phyloP scores from a whole-genome alignment of 768 basidiomycete species.

The Lactarius psammicola region DNA sequence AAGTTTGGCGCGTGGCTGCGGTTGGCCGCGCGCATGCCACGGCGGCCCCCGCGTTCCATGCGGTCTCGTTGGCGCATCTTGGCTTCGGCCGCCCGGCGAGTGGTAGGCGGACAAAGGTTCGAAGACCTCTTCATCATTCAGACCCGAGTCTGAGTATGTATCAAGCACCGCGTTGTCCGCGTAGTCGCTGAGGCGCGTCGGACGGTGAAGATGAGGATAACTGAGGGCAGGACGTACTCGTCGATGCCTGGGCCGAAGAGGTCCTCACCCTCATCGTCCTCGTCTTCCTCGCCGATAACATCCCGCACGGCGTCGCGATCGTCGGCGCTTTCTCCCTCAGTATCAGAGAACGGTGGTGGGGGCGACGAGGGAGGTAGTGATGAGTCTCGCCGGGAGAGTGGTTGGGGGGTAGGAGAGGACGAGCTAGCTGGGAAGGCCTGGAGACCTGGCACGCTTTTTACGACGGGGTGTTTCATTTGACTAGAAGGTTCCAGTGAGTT shows the following conservation, averaged over 20 bases:
- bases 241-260: conserved; percentile 81
- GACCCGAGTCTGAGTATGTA: conserved; percentile 79
- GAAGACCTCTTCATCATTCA: conserved; percentile 78
- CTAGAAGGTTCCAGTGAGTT: conserved; percentile 1
- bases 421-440: conserved; percentile 31
- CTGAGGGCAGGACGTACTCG: conserved; percentile 48
- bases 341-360: conserved; percentile 80
- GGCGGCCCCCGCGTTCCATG: conserved; percentile 59
- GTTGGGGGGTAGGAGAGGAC: conserved; percentile 46
- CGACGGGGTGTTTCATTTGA: conserved; percentile 29
- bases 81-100: conserved; percentile 78
- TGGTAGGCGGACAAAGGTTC: conserved; percentile 64
- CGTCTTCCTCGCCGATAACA: conserved; percentile 69
- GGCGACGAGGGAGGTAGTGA: conserved; percentile 78
- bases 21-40: conserved; percentile 70
- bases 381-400: conserved; percentile 48
- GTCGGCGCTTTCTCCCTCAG: conserved; percentile 68
- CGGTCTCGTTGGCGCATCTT: conserved; percentile 90
- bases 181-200: conserved; percentile 63
- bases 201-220: conserved; percentile 2
- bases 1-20: conserved; percentile 86
- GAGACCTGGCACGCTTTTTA: conserved; percentile 29
- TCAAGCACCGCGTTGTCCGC: conserved; percentile 79
- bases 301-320: conserved; percentile 67
- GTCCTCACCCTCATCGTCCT: conserved; percentile 89